These are phyloP conservation scores for Hyphodiscus hymeniophilus DNA, from an alignment of 495 filamentous ascomycete genomes.

Conservation along the genomic window DNA sequence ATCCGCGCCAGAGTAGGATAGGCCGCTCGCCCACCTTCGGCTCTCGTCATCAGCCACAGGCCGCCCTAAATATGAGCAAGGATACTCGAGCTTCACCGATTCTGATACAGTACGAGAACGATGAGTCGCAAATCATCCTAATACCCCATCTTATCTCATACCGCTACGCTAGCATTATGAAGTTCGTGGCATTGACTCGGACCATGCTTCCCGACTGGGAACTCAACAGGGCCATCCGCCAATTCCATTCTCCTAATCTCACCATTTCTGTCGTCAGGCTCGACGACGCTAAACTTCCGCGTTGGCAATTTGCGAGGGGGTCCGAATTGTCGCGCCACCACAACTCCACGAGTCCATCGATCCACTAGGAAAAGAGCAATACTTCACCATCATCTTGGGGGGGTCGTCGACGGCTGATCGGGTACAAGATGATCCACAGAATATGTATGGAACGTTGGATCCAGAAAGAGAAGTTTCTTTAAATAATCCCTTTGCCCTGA, in stretches of 20 bases:
- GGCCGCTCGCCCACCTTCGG: background rate
- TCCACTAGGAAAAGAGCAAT: background rate
- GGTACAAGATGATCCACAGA: no score
- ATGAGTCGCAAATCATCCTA: no score
- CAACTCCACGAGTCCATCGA: background rate
- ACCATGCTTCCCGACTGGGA: background rate
- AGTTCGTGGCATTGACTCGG: background rate
- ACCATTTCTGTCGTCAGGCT: background rate
- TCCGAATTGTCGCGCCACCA: background rate
- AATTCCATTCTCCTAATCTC: background rate
- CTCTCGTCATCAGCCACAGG: conserved; percentile 11
- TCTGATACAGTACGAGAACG: no score
- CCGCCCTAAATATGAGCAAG: conserved; percentile 12
- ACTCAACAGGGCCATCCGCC: background rate
- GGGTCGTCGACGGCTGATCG: no score
- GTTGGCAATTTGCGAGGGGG: background rate
- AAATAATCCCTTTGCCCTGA: background rate
- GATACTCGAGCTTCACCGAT: background rate
- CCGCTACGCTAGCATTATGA: background rate
- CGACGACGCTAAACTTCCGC: background rate
- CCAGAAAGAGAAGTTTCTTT: conserved; percentile 4
- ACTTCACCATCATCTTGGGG: no score
- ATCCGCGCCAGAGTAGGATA: no score
- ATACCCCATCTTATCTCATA: no score
- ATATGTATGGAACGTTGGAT: background rate